Base-by-base conservation (phyloP, 495 filamentous ascomycete genomes). In the Neurospora sp. region DNA sequence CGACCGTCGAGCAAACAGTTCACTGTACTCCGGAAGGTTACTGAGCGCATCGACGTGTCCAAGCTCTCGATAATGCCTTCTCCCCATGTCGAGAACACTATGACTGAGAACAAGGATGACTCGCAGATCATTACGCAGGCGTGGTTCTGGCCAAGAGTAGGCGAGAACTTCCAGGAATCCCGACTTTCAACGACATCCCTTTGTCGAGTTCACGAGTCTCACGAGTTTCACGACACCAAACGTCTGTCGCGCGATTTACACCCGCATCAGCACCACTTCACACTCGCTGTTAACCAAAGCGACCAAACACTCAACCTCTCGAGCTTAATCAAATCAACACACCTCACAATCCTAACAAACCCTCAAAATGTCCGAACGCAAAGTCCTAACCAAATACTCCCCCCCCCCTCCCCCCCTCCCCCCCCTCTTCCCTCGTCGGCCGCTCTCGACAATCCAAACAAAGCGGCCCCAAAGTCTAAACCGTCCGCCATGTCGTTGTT, bases 111-210 rank as follows among this genome's bases (percentile, higher is more conserved):
- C 6, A 45, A 43, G 19, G 89, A 91, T 75, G 81, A 85, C 36
- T 84, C 86, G 39, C 72, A 77, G 43, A 85, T 81, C 8, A 96
- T 98, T 76, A 94, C 87, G 4, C 94, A 97, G 78, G 88, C 89
- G 13, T 97, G 91, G 89, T 86, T 98, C 73, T 98, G 94, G 94
- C 92, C 92, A 0, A 87, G 85, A 69, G 82, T 97, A 70, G 92
- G 93, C 11, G 87, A 92, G 74, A 97, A 92, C 88, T 81, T 97
- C 28, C 85, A 89, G 74, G 85, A 90, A 69, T 19, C 17, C 28
- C 28, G 54, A 66, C 54, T 17, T 59, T 62, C 11, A 66, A 66
- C 54, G 31, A 66, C 54, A 66, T 66, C 54, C 7, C 54, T 31
- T 34, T 36, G 13, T 66, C 54, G 15, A 36, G 24, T 31, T 66